These are phyloP conservation scores for Massariosphaeria phaeospora DNA, from an alignment of 495 filamentous ascomycete species.

Conservation along the genomic window DNA sequence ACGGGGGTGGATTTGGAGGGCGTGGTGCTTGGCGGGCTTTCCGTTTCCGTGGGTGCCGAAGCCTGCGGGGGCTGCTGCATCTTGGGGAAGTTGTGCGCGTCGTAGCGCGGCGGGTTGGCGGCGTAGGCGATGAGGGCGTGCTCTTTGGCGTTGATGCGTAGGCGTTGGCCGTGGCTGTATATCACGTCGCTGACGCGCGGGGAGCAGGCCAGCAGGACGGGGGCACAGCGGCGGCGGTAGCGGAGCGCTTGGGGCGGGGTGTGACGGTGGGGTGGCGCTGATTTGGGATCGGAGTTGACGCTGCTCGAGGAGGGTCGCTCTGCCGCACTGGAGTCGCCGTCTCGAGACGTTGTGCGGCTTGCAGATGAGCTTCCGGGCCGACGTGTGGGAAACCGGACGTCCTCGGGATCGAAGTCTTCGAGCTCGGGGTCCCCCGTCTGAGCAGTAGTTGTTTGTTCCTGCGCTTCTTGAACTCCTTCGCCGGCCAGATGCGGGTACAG, in stretches of 20 bases:
- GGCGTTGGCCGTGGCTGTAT: conserved; percentile 36
- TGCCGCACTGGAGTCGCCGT: conserved; percentile 6
- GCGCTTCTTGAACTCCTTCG: background rate
- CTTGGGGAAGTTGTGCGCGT: conserved; percentile 28
- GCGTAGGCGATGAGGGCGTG: conserved; percentile 28
- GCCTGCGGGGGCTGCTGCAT: background rate
- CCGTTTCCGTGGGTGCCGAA: background rate
- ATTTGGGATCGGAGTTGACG: conserved; percentile 29
- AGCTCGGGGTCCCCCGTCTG: conserved; percentile 22
- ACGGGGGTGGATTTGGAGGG: background rate
- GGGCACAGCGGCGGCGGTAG: conserved; percentile 40
- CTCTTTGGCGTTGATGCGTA: conserved; percentile 38
- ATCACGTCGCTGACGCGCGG: conserved; percentile 38
- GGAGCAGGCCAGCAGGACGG: conserved; percentile 34
- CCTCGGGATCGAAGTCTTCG: conserved; percentile 33
- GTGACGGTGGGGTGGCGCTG: conserved; percentile 27
- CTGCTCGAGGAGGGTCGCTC: conserved; percentile 19
- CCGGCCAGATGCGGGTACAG: conserved; percentile 30
- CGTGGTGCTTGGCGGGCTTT: background rate
- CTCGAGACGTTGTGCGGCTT: background rate
- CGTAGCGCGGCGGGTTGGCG: conserved; percentile 27
- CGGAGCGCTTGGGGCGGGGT: conserved; percentile 33
- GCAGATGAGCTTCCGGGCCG: conserved; percentile 5
- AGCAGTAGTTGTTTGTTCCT: background rate
- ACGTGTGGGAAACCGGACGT: conserved; percentile 26